A percentile compares a stretch with the other conserved stretches of the same genome.
phyloP scores from a whole-genome alignment of 768 basidiomycete species.

The Naganishia vishniacii region DNA sequence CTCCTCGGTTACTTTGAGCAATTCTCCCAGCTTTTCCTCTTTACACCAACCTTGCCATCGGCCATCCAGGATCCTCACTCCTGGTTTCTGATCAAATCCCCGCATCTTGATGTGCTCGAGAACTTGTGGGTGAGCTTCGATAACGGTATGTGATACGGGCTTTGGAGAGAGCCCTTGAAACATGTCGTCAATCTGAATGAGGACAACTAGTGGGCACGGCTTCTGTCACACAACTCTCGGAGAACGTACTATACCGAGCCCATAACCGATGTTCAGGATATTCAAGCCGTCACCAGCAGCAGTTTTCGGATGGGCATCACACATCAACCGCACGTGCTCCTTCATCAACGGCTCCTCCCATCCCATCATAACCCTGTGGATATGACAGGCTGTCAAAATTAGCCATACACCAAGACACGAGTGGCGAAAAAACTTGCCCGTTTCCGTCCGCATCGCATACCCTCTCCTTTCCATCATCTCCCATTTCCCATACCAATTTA shows the following conservation, averaged over 20 bases:
- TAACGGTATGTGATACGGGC: constrained; percentile 78
- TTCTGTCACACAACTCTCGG: background rate
- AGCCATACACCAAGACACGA: background rate
- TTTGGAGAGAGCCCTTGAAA: constrained; percentile 51
- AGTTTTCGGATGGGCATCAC: constrained; percentile 52
- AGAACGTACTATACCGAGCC: constrained; percentile 65
- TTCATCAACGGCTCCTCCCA: constrained; percentile 90
- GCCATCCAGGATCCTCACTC: constrained; percentile 75
- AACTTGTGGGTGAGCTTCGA: constrained; percentile 91
- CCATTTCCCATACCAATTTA: constrained; percentile 61
- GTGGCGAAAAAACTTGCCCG: constrained; percentile 34
- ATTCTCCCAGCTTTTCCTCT: constrained; percentile 38
- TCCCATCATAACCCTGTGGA: constrained; percentile 84
- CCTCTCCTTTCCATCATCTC: constrained; percentile 72
- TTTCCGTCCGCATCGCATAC: constrained; percentile 67
- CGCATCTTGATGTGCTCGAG: constrained; percentile 67
- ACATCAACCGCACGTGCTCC: constrained; percentile 66
- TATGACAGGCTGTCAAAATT: background rate
- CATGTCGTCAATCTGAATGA: constrained; percentile 32
- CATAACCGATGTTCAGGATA: constrained; percentile 87
- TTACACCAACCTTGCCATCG: constrained; percentile 79
- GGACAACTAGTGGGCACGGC: background rate
- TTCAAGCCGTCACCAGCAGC: constrained; percentile 51
- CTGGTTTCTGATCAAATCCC: constrained; percentile 72
- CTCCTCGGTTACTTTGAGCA: constrained; percentile 29